These are phyloP conservation scores for Solanum acaule DNA, from an alignment of 257 asterid species.

Conservation along the genomic window DNA sequence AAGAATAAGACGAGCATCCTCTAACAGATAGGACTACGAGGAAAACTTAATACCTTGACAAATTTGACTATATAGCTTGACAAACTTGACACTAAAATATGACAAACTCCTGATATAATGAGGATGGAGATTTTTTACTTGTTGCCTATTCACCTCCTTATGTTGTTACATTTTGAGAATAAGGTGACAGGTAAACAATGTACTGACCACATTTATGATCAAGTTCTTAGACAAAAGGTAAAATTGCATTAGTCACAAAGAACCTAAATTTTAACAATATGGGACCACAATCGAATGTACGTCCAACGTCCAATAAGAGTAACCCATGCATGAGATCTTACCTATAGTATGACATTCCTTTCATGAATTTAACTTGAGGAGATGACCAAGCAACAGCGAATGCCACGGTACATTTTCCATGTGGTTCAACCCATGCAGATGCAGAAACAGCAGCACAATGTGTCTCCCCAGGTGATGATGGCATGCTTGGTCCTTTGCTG, in stretches of 20 bases:
- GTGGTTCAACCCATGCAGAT: conserved; percentile 94
- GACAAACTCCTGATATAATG: background rate
- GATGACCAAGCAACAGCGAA: conserved; percentile 95
- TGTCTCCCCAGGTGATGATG: conserved; percentile 89
- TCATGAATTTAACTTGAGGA: conserved; percentile 89
- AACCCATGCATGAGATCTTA: conserved; percentile 14
- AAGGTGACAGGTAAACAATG: background rate
- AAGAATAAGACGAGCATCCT: background rate
- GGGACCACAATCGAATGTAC: background rate
- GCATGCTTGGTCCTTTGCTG: conserved; percentile 66
- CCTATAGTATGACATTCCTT: conserved; percentile 92
- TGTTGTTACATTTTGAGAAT: background rate
- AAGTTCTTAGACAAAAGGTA: background rate
- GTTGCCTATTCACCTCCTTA: background rate
- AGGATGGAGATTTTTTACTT: background rate
- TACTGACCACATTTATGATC: background rate
- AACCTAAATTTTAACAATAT: background rate
- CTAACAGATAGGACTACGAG: background rate
- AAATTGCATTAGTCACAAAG: background rate
- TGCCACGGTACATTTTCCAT: conserved; percentile 89
- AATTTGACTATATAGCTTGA: background rate
- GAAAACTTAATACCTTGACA: background rate
- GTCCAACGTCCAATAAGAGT: background rate
- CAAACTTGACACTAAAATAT: background rate
- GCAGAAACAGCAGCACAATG: conserved; percentile 98